These are phyloP conservation scores for Arthrobotrys sinensis DNA, from an alignment of 2,329 filamentous ascomycete species.

Conservation along the genomic window DNA sequence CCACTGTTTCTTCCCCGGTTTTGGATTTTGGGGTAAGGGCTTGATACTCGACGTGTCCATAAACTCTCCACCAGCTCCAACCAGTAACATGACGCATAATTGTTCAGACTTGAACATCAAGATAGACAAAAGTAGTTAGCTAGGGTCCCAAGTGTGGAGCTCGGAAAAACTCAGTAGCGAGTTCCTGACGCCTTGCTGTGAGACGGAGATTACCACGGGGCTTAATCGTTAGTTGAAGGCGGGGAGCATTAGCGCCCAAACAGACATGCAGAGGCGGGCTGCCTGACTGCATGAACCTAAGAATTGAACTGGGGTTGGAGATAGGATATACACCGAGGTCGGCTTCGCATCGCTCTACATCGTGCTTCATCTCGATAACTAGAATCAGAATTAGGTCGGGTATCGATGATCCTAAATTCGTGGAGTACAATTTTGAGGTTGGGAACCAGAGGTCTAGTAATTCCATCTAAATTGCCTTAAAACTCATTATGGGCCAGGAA, in stretches of 20 bases:
- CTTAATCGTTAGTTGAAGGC: slow-evolving; percentile 10
- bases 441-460: too few relatives aligned
- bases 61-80: neutral
- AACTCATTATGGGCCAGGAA: too few relatives aligned
- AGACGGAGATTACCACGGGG: slow-evolving; percentile 25
- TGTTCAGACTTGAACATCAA: too few relatives aligned
- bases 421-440: too few relatives aligned
- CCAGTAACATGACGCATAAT: too few relatives aligned
- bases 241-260: neutral
- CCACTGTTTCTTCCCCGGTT: too few relatives aligned
- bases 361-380: too few relatives aligned
- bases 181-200: neutral
- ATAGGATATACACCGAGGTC: slow-evolving; percentile 11
- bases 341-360: neutral
- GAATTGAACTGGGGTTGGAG: neutral
- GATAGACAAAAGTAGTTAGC: neutral
- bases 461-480: too few relatives aligned
- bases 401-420: too few relatives aligned
- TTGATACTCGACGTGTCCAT: neutral
- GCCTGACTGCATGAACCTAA: neutral
- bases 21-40: too few relatives aligned
- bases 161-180: slow-evolving; percentile 12
- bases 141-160: neutral
- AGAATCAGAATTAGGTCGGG: too few relatives aligned
- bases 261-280: neutral